These are phyloP conservation scores for Lodderomyces orthopsilosis DNA, from an alignment of 1,139 yeast species.

Conservation along the genomic window DNA sequence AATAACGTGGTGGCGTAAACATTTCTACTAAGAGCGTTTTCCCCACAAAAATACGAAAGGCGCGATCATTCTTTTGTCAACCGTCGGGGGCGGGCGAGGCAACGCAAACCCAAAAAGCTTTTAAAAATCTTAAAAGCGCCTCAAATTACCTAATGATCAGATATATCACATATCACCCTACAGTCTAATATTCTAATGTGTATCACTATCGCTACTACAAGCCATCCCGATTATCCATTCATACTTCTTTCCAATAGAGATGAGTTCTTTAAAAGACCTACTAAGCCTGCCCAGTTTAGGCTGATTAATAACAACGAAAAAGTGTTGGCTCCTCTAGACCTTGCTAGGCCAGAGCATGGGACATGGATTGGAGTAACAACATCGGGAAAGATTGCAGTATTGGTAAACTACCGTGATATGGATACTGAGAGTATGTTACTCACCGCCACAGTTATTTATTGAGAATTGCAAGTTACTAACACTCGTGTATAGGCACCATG, in stretches of 20 bases:
- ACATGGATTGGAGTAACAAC: conserved; percentile 85
- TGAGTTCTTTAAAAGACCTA: conserved; percentile 73
- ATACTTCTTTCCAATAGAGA: conserved; percentile 81
- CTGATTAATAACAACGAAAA: conserved; percentile 26
- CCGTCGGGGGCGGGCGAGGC: background rate
- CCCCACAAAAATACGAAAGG: conserved; percentile 6
- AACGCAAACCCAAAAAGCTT: background rate
- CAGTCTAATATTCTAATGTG: conserved; percentile 45
- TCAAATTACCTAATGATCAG: background rate
- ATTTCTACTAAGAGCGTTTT: background rate
- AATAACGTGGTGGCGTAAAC: too few relatives aligned
- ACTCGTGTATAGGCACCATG: conserved; percentile 16
- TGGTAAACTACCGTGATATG: conserved; percentile 67
- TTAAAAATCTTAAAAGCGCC: too few relatives aligned
- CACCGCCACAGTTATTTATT: background rate
- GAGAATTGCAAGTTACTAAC: conserved; percentile 1
- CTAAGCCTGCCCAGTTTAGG: conserved; percentile 59
- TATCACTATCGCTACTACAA: conserved; percentile 57
- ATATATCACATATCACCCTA: background rate
- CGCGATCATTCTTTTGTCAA: background rate
- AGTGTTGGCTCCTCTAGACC: conserved; percentile 71
- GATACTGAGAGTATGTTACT: conserved; percentile 21
- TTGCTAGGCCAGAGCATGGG: conserved; percentile 74
- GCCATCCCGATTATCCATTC: conserved; percentile 65
- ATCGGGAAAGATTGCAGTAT: conserved; percentile 64